These are phyloP conservation scores for Penicillium pancosmium DNA, from an alignment of 495 filamentous ascomycete genomes.

Conservation along the genomic window DNA sequence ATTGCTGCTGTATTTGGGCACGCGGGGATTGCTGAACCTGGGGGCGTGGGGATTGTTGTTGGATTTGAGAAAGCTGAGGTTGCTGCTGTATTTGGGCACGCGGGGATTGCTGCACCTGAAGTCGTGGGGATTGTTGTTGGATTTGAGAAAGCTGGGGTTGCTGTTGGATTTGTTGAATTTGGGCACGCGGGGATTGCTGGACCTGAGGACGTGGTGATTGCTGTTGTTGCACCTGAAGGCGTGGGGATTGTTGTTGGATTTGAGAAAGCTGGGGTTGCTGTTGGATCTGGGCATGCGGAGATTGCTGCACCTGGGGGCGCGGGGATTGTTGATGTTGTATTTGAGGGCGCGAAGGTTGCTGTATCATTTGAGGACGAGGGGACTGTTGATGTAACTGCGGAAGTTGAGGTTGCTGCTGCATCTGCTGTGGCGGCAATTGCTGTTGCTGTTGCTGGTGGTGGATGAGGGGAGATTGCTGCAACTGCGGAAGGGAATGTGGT, in stretches of 20 bases:
- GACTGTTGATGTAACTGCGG: neutral
- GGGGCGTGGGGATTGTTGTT: slow-evolving; percentile 18
- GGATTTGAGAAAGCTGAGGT: slow-evolving; percentile 17
- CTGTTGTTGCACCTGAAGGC: slow-evolving; percentile 1
- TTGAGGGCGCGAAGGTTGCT: neutral
- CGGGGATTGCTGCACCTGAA: neutral
- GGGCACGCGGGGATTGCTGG: slow-evolving; percentile 7
- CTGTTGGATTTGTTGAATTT: slow-evolving; percentile 17
- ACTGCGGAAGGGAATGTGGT: slow-evolving; percentile 11
- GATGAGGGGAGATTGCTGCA: slow-evolving; percentile 26
- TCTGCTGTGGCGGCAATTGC: slow-evolving; percentile 19
- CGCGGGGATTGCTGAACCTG: neutral
- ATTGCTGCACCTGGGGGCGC: slow-evolving; percentile 8
- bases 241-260: slow-evolving; percentile 10
- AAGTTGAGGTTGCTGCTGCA: neutral
- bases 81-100: neutral
- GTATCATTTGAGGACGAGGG: neutral
- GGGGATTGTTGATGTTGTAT: slow-evolving; percentile 6
- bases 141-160: slow-evolving; percentile 21
- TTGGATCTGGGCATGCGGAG: neutral
- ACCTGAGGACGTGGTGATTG: neutral
- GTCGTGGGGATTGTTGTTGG: slow-evolving; percentile 15
- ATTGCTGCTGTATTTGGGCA: neutral
- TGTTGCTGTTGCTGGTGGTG: slow-evolving; percentile 21
- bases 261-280: slow-evolving; percentile 15